Base-by-base conservation (phyloP, 768 basidiomycete genomes). In the Panellus pusillus region DNA sequence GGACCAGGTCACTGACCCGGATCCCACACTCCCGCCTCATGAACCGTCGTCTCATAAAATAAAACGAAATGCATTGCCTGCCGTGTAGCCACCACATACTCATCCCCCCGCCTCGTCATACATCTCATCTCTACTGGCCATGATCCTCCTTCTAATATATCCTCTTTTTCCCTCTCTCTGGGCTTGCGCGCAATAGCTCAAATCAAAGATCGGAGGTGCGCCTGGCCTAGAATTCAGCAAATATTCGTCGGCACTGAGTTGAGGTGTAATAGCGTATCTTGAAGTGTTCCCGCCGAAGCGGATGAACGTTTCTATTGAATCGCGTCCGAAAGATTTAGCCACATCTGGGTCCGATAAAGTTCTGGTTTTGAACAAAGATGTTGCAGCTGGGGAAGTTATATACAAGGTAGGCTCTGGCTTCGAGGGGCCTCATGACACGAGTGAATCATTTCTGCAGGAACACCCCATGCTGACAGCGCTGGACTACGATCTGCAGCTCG, bases 1-100 rank as follows among this genome's bases (percentile, higher is more conserved):
- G 91, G 91, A 93, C 73, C 86, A 79, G 62, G 71, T 93, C 74
- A 89, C 90, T 62, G 89, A 92, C 67, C 79, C 44, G 87, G 82
- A 55, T 74, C 77, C 52, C 78, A 77, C 58, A 75, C 78, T 46
- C 76, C 80, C 59, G 75, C 74, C 53, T 66, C 32, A 35, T 35
- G 14, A 14, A 35, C 3, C 58, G 54, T 69, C 57, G 47, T 29
- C 44, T 47, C 48, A 46, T 61, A 61, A 50, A 46, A 51, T 63
- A 50, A 65, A 45, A 35, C 55, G 36, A 36, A 48, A 38, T 50
- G 50, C 19, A 38, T 44, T 49, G 49, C 45, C 47, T 49, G 49
- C 45, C 50, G 51, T 54, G 54, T 61, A 61, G 48, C 59, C 55
- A 54, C 48, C 51, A 52, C 45, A 57, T 56, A 52, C 41, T 14